phyloP scores from a whole-genome alignment of 2,329 filamentous ascomycete genomes.

The Trichoderma sp. region DNA sequence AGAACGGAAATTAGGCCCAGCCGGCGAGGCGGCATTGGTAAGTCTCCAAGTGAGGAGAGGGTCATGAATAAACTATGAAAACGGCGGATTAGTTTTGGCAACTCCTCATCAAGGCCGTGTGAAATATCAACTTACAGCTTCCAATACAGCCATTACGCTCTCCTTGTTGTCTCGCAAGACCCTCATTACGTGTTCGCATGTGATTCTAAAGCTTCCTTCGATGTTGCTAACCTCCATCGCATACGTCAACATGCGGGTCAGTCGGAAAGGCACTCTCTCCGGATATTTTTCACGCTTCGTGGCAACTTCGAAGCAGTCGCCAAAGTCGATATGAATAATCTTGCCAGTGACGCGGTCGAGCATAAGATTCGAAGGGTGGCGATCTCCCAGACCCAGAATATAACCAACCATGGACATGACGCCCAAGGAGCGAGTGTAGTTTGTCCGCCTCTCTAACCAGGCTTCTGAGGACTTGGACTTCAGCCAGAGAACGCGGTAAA shows the following conservation, averaged over 20 bases:
- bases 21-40: conserved; percentile 58
- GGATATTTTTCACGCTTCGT: conserved; percentile 99
- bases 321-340: conserved; percentile 98
- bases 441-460: conserved; percentile 97
- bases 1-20: conserved; percentile 64
- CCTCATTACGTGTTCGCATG: conserved; percentile 97
- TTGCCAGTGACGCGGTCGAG: conserved; percentile 93
- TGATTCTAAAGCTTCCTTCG: conserved; percentile 96
- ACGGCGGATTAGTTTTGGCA: neutral
- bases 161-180: conserved; percentile 96
- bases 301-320: conserved; percentile 98
- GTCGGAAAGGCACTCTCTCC: conserved; percentile 92
- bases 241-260: conserved; percentile 98
- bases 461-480: conserved; percentile 98
- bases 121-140: conserved; percentile 68
- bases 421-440: conserved; percentile 92
- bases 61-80: conserved; percentile 87
- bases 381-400: conserved; percentile 92
- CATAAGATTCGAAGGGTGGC: conserved; percentile 97
- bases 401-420: conserved; percentile 99
- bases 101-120: neutral
- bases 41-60: conserved; percentile 98
- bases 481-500: conserved; percentile 96
- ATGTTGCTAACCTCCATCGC: conserved; percentile 99
- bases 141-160: conserved; percentile 94